Evolutionary conservation across 345 rosid genomes (phyloP).

Genomic region (Boechera divaricarpa): DNA sequence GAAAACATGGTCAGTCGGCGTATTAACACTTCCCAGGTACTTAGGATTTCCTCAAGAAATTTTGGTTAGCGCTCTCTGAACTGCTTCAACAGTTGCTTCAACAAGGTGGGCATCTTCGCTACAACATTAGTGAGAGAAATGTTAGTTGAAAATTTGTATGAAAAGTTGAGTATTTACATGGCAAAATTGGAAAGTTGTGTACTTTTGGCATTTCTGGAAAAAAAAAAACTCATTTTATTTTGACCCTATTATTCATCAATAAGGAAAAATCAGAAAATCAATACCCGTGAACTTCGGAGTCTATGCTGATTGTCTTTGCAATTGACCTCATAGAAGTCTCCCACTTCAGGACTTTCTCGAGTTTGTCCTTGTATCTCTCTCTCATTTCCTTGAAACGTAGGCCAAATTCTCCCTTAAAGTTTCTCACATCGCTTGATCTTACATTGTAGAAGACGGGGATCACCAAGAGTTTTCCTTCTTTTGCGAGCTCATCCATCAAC

Average conservation of each 20-base stretch:
- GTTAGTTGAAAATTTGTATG: neutral
- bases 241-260: neutral
- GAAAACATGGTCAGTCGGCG: neutral
- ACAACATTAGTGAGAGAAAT: too few relatives aligned
- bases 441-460: constrained; percentile 26
- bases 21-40: neutral
- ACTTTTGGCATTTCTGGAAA: neutral
- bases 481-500: constrained; percentile 21
- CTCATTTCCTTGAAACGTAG: neutral
- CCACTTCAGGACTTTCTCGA: constrained; percentile 9
- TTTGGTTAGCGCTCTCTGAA: neutral
- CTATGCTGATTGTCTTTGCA: neutral
- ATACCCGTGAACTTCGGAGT: constrained; percentile 14
- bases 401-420: constrained; percentile 7
- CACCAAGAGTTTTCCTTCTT: constrained; percentile 29
- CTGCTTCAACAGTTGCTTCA: too few relatives aligned
- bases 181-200: neutral
- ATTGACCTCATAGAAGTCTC: constrained; percentile 16
- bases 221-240: neutral
- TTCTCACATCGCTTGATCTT: neutral
- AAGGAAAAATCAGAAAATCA: neutral
- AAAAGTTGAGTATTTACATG: neutral
- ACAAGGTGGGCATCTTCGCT: too few relatives aligned
- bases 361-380: constrained; percentile 1
- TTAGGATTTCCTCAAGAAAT: neutral